Conservation (phyloP, 805 yeast species). For the Yarrowia divulgata region DNA sequence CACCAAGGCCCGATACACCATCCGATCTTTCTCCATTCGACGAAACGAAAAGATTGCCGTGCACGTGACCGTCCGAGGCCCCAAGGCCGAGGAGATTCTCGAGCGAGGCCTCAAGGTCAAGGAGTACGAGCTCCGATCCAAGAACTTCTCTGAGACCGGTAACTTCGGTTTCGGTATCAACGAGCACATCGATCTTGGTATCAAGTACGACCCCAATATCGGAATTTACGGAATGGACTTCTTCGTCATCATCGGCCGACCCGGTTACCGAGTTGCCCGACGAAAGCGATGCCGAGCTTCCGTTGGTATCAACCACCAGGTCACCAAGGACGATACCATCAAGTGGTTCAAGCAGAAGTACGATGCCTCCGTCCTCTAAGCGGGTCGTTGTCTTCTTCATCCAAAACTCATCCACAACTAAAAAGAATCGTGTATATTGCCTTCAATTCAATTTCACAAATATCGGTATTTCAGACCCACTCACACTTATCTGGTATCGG, state of each 20-base stretch:
- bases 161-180: conserved; percentile 99
- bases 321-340: conserved; percentile 92
- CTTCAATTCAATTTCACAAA: conserved; percentile 29
- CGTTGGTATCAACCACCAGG: conserved; percentile 92
- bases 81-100: conserved; percentile 98
- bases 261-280: conserved; percentile 98
- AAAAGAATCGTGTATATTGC: conserved; percentile 33
- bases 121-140: conserved; percentile 95
- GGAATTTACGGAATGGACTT: conserved; percentile 99
- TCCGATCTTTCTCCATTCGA: conserved; percentile 99
- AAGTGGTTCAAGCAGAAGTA: conserved; percentile 99
- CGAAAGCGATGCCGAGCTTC: conserved; percentile 85
- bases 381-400: conserved; percentile 12
- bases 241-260: conserved; percentile 99
- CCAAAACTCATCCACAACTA: conserved; percentile 17
- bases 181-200: conserved; percentile 99
- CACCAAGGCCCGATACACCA: conserved; percentile 99
- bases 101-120: conserved; percentile 99
- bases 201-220: conserved; percentile 99
- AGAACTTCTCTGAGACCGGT: conserved; percentile 98
- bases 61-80: conserved; percentile 99
- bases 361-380: conserved; percentile 86
- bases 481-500: conserved; percentile 35
- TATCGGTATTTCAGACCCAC: conserved; percentile 39
- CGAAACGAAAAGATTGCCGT: conserved; percentile 99